Percentiles rank a stretch among this genome's conserved stretches.
These are phyloP conservation scores for Aspergillus caelatus DNA, from an alignment of 2,329 filamentous ascomycete species.

Conservation along the genomic window DNA sequence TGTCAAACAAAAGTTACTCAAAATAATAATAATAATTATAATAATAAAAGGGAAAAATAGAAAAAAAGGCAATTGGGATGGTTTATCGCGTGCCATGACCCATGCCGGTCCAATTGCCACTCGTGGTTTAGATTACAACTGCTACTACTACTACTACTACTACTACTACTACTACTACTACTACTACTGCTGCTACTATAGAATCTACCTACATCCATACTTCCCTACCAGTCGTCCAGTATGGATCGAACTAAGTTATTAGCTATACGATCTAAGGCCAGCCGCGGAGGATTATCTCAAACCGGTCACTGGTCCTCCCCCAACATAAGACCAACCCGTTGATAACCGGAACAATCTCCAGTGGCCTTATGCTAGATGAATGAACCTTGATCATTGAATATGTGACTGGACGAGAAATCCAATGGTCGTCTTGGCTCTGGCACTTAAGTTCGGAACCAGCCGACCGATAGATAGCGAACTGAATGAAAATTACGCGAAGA, in stretches of 20 bases:
- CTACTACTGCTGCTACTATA: too few species aligned
- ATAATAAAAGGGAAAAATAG: not conserved
- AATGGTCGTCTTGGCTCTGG: not conserved
- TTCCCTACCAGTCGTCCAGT: too few species aligned
- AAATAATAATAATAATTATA: not conserved
- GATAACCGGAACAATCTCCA: not conserved
- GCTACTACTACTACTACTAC: too few species aligned
- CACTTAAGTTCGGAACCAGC: not conserved
- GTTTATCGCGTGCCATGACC: slow-evolving; percentile 12
- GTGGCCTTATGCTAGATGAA: not conserved
- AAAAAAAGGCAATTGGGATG: slow-evolving; percentile 1
- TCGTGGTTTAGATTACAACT: slow-evolving; percentile 4
- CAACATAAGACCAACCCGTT: not conserved
- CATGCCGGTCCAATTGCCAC: slow-evolving; percentile 1
- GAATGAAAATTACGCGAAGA: not conserved
- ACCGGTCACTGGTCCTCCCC: not conserved
- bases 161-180: too few species aligned
- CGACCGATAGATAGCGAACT: not conserved
- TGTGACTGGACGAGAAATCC: not conserved
- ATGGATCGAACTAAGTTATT: too few species aligned
- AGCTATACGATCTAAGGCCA: not conserved
- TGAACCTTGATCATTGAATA: not conserved
- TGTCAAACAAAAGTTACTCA: not conserved
- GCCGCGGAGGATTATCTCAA: not conserved
- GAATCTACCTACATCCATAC: too few species aligned